Evolutionary conservation across 176 grass and related monocot genomes (phyloP).

Genomic region (Rhynchospora tenuis): DNA sequence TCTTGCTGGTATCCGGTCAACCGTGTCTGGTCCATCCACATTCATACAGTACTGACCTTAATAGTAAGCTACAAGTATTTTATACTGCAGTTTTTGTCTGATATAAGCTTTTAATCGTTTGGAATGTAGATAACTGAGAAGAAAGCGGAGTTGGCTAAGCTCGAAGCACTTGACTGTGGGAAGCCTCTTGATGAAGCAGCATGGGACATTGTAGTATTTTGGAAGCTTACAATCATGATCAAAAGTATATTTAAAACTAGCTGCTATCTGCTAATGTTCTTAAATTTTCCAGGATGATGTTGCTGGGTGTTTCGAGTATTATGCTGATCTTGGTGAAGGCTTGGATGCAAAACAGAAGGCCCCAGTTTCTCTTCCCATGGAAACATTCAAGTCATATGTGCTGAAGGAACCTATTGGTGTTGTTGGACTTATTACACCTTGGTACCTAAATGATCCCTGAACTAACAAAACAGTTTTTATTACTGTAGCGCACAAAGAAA

Average conservation of each 20-base stretch:
- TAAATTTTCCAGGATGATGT: slow-evolving; percentile 83
- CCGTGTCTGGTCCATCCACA: neutral
- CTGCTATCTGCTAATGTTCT: neutral
- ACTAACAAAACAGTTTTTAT: neutral
- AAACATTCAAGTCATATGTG: slow-evolving; percentile 82
- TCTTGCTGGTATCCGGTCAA: neutral
- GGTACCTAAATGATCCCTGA: slow-evolving; percentile 40
- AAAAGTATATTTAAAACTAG: neutral
- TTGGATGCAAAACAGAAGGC: slow-evolving; percentile 86
- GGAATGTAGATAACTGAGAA: slow-evolving; percentile 64
- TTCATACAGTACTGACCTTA: neutral
- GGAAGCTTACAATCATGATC: neutral
- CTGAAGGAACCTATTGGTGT: slow-evolving; percentile 90
- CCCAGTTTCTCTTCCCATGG: slow-evolving; percentile 69
- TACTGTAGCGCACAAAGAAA: neutral
- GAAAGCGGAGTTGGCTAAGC: slow-evolving; percentile 75
- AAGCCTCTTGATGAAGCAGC: slow-evolving; percentile 96
- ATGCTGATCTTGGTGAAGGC: slow-evolving; percentile 66
- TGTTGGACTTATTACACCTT: slow-evolving; percentile 90
- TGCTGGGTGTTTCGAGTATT: slow-evolving; percentile 96
- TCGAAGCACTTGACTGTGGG: slow-evolving; percentile 80
- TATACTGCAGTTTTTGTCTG: neutral
- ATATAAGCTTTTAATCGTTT: neutral
- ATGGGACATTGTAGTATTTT: slow-evolving; percentile 77
- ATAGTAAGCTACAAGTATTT: neutral